Evolutionary conservation across 83 land plant species (phyloP).

Genomic region (Picea engelmannii): DNA sequence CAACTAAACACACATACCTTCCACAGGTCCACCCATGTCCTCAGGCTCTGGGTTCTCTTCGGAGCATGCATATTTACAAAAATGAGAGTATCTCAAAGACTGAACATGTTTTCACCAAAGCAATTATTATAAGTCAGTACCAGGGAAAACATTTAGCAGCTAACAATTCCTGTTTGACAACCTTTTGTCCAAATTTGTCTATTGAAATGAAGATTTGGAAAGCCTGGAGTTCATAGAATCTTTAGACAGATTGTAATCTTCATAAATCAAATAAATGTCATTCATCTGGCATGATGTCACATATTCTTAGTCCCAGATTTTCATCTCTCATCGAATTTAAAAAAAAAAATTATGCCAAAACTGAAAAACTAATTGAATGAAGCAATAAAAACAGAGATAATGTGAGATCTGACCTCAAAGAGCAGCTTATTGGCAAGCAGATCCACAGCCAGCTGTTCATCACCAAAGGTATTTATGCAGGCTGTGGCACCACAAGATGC

Average conservation of each 20-base stretch:
- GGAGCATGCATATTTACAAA: constrained; percentile 99
- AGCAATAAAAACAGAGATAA: neutral
- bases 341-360: neutral
- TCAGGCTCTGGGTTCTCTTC: constrained; percentile 94
- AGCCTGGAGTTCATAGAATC: neutral
- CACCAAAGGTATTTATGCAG: constrained; percentile 94
- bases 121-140: neutral
- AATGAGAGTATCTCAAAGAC: constrained; percentile 88
- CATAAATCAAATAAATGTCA: neutral
- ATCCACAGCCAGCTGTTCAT: constrained; percentile 97
- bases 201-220: too few relatives aligned
- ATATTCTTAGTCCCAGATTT: neutral
- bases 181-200: neutral
- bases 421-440: constrained; percentile 95
- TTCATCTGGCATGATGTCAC: neutral
- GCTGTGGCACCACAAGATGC: constrained; percentile 98
- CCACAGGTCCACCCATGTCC: constrained; percentile 94
- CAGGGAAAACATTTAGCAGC: neutral
- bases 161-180: neutral
- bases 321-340: neutral
- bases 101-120: constrained; percentile 20
- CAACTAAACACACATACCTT: constrained; percentile 42
- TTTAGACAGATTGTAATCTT: neutral
- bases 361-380: too few relatives aligned
- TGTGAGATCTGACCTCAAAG: constrained; percentile 62